Evolutionary conservation across 176 grass and related monocot genomes (phyloP), one percentile per base, ranked within the genome.

Genomic region (Aegilops sharonensis): DNA sequence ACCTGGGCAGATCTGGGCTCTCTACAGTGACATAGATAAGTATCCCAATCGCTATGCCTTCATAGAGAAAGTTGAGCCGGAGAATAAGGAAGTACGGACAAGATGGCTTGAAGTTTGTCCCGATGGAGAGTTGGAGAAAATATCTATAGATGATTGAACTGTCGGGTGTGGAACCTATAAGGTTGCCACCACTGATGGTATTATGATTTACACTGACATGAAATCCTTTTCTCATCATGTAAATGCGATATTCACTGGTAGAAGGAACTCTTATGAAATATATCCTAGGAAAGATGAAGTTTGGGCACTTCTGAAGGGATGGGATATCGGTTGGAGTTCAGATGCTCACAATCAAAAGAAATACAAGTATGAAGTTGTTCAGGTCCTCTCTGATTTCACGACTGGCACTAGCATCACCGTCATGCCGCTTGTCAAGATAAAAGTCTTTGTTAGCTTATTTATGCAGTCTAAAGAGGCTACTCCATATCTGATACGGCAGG

Each of bases 31-130:
- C 61, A 36, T 89, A 30, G 93, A 95, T 82, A 81, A 81, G 59
- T 90, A 89, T 13, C 93, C 95, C 9, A 98, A 93, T 79, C 93
- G 83, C 83, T 98, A 93, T 91, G 93, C 42, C 6, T 64, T 27
- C 24, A 85, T 98, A 54, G 84, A 92, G 64, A 78, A 68, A 30
- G 82, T 91, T 78, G 87, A 93, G 21, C 10, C 20, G 11, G 35
- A 56, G 73, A 72, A 90, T 13, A 18, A 77, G 65, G 62, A 24
- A 77, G 79, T 95, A 24, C 62, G 83, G 36, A 39, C 93, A 18
- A 85, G 63, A 84, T 98, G 95, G 95, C 91, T 98, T 39, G 91
- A 95, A 82, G 31, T 39, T 35, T 90, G 73, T 57, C 82, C 84
- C 30, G 67, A 52, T 57, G 74, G 68, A 37, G 89, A 84, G 37